Percentiles rank a stretch among this genome's conserved stretches.
Conservation (phyloP, 2,329 filamentous ascomycete species). For the Pestalotiopsis sp. region DNA sequence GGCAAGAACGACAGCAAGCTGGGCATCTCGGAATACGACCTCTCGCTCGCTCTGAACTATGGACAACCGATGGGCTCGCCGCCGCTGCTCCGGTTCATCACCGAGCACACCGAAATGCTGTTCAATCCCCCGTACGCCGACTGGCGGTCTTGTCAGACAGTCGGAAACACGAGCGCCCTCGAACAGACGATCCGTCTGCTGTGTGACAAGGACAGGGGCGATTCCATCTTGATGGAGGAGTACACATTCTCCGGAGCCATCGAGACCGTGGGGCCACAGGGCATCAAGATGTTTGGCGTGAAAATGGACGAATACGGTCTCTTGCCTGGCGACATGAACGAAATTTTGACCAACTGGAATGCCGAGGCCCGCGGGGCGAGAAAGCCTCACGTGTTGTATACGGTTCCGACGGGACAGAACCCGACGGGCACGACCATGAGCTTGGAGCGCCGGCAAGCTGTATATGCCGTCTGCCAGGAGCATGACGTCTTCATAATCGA, state of each 20-base stretch:
- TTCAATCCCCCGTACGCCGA: slow-evolving; percentile 88
- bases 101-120: slow-evolving; percentile 93
- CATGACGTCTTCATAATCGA: slow-evolving; percentile 88
- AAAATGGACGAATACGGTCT: slow-evolving; percentile 57
- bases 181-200: slow-evolving; percentile 87
- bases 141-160: slow-evolving; percentile 82
- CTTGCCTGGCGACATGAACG: slow-evolving; percentile 53
- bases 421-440: slow-evolving; percentile 86
- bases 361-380: slow-evolving; percentile 38
- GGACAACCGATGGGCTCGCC: slow-evolving; percentile 83
- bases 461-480: slow-evolving; percentile 80
- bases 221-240: slow-evolving; percentile 83
- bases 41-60: slow-evolving; percentile 91
- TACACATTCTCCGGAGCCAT: slow-evolving; percentile 83
- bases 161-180: slow-evolving; percentile 84
- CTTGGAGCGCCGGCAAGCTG: slow-evolving; percentile 63
- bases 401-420: slow-evolving; percentile 79
- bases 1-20: slow-evolving; percentile 78
- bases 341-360: slow-evolving; percentile 54
- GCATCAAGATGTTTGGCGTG: slow-evolving; percentile 53
- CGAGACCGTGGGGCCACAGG: slow-evolving; percentile 58
- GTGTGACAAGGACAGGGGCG: slow-evolving; percentile 67
- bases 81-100: slow-evolving; percentile 86
- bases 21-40: slow-evolving; percentile 58
- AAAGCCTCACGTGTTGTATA: slow-evolving; percentile 61